Evolutionary conservation across 2,329 filamentous ascomycete genomes (phyloP).

Genomic region (Phoma sp.): DNA sequence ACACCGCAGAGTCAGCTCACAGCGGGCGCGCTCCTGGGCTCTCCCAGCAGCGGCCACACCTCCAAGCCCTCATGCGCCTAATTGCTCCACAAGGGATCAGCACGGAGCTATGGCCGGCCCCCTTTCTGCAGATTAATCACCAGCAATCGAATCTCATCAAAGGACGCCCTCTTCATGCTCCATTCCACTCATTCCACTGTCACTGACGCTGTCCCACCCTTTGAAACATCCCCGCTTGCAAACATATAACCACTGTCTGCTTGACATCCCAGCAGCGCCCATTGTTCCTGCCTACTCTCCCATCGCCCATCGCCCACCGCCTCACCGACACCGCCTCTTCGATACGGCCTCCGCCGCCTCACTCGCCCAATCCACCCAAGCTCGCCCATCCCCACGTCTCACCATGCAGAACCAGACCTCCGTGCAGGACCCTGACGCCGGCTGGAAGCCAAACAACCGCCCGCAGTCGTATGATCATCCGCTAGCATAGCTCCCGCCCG

Average conservation of each 20-base stretch:
- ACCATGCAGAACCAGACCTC: slow-evolving; percentile 27
- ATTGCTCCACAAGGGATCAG: slow-evolving; percentile 14
- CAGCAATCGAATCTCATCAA: slow-evolving; percentile 16
- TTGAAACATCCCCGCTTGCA: slow-evolving; percentile 38
- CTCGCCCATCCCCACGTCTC: slow-evolving; percentile 23
- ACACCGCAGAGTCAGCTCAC: not conserved
- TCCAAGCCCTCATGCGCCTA: slow-evolving; percentile 1
- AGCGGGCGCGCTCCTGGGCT: not conserved
- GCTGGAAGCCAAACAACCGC: slow-evolving; percentile 81
- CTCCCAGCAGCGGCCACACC: slow-evolving; percentile 1
- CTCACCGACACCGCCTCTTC: not conserved
- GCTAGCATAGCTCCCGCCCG: slow-evolving; percentile 27
- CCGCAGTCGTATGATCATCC: slow-evolving; percentile 75
- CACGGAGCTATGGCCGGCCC: slow-evolving; percentile 11
- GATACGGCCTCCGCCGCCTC: slow-evolving; percentile 4
- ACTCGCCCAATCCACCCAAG: slow-evolving; percentile 11
- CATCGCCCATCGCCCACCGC: not conserved
- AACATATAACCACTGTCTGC: slow-evolving; percentile 19
- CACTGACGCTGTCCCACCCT: slow-evolving; percentile 9
- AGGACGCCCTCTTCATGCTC: slow-evolving; percentile 38
- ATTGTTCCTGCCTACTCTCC: not conserved
- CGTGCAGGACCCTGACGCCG: slow-evolving; percentile 63
- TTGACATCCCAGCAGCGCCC: slow-evolving; percentile 6
- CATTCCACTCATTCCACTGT: slow-evolving; percentile 18
- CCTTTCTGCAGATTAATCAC: slow-evolving; percentile 18